Evolutionary conservation across 148 eudicot species (phyloP).

Genomic region (Bassia scoparia): DNA sequence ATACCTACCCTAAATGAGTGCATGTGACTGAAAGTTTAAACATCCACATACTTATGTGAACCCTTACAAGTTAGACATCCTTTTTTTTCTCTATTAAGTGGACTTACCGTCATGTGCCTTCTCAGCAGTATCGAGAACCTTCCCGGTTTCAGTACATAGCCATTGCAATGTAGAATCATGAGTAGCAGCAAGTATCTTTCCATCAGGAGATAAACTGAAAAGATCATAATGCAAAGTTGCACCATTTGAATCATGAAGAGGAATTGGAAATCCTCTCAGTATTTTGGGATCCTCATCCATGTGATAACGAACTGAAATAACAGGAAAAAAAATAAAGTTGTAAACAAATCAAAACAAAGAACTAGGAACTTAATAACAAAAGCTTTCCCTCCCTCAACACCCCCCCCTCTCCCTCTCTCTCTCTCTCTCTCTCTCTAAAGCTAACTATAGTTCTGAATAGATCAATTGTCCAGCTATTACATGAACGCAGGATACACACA

Average conservation of each 20-base stretch:
- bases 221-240: slow-evolving; percentile 78
- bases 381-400: no score
- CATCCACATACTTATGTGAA: background rate
- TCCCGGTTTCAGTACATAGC: slow-evolving; percentile 80
- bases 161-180: slow-evolving; percentile 86
- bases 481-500: no score
- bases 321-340: background rate
- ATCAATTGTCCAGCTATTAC: background rate
- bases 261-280: slow-evolving; percentile 82
- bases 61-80: background rate
- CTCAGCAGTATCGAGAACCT: slow-evolving; percentile 79
- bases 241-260: slow-evolving; percentile 78
- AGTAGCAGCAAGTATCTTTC: slow-evolving; percentile 81
- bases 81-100: background rate
- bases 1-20: background rate
- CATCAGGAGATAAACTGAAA: slow-evolving; percentile 87
- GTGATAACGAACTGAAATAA: slow-evolving; percentile 74
- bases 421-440: no score
- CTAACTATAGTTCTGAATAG: background rate
- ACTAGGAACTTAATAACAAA: background rate
- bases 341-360: background rate
- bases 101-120: slow-evolving; percentile 87
- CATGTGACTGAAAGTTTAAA: background rate
- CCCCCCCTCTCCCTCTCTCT: no score
- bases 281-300: slow-evolving; percentile 98